These are phyloP conservation scores for Narthecium ossifragum DNA, from an alignment of 106 monocot species.

Conservation along the genomic window DNA sequence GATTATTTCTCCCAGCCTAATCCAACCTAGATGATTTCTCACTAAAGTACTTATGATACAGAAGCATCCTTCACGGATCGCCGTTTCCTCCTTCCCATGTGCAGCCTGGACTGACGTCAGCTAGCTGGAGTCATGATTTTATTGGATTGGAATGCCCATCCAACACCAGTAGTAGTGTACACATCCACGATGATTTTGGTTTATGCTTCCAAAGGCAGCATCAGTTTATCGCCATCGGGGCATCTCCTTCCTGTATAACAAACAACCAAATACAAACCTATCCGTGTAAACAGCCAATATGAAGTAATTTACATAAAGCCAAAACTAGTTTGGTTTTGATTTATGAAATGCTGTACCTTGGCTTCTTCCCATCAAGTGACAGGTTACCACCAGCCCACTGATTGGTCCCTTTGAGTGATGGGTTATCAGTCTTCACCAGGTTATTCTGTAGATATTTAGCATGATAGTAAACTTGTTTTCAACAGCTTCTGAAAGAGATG, in stretches of 20 bases:
- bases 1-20: too few species aligned
- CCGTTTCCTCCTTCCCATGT: neutral
- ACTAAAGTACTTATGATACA: neutral
- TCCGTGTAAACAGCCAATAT: neutral
- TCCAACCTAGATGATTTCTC: neutral
- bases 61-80: neutral
- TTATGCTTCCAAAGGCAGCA: neutral
- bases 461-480: neutral
- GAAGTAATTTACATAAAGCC: neutral
- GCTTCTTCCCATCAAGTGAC: slow-evolving; percentile 19
- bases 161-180: neutral
- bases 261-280: neutral
- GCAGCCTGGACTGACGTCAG: neutral
- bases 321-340: neutral
- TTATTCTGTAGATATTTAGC: slow-evolving; percentile 1
- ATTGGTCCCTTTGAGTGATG: slow-evolving; percentile 1
- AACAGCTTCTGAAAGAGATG: neutral
- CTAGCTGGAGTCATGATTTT: neutral
- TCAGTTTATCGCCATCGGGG: slow-evolving; percentile 22
- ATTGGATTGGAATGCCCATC: neutral
- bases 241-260: slow-evolving; percentile 17
- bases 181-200: neutral
- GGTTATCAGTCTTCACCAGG: neutral
- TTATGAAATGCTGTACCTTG: neutral
- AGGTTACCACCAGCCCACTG: slow-evolving; percentile 4